Evolutionary conservation across 176 grass and related monocot species (phyloP), one percentile per base, ranked within the genome.

Genomic region (Oryza glumipatula): DNA sequence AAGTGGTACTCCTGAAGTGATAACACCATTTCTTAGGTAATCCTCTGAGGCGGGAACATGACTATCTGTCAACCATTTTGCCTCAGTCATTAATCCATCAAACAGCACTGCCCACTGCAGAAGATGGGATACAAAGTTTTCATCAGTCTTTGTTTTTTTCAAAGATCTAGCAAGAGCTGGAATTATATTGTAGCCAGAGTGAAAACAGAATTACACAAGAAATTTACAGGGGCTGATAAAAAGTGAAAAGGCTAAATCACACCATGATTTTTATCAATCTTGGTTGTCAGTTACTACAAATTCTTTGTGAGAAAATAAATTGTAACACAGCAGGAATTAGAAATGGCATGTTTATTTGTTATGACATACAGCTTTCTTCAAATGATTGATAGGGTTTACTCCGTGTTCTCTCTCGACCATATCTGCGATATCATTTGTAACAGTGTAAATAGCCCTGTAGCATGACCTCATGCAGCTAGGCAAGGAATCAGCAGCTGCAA

Each of bases 11-110:
- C 94, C 92, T 6, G 90, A 76, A 32, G 67, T 97, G 11, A 85
- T 38, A 5, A 70, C 24, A 0, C 80, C 90, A 51, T 94, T 97
- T 73, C 14, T 81, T 39, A 92, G 49, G 60, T 94, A 97, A 2
- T 88, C 89, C 8, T 94, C 80, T 0, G 66, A 11, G 0, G 33
- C 6, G 0, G 92, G 94, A 10, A 87, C 19, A 8, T 87, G 63
- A 48, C 77, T 30, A 4, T 56, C 22, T 6, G 90, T 23, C 11
- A 94, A 38, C 94, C 94, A 97, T 76, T 73, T 89, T 3, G 80
- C 54, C 69, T 97, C 92, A 2, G 82, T 9, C 86, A 94, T 75
- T 6, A 91, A 91, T 74, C 80, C 92, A 80, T 97, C 83, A 68
- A 93, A 83, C 16, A 97, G 10, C n/a, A 5, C 76, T 4, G 19